phyloP scores from a whole-genome alignment of 805 yeast genomes.

The Starmerella potacharoeniae region DNA sequence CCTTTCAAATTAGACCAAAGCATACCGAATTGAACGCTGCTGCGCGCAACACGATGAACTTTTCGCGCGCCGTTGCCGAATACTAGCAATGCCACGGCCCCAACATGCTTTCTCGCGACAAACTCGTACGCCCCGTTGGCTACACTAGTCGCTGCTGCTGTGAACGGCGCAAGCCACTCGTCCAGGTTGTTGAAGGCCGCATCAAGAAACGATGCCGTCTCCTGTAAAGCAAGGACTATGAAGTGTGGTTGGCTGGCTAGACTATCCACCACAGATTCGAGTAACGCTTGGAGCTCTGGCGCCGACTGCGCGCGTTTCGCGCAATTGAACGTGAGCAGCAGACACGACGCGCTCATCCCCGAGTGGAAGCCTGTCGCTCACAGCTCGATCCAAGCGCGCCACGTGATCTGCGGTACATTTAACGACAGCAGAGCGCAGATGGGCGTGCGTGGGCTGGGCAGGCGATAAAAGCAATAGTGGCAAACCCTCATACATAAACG shows the following conservation, averaged over 20 bases:
- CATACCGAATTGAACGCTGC: constrained; percentile 36
- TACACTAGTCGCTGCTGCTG: neutral
- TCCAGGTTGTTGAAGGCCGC: constrained; percentile 24
- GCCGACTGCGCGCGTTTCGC: constrained; percentile 14
- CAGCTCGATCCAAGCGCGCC: neutral
- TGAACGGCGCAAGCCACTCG: constrained; percentile 23
- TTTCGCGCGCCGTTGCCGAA: constrained; percentile 32
- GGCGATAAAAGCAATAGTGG: neutral
- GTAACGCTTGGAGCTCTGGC: constrained; percentile 1
- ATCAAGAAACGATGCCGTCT: constrained; percentile 28
- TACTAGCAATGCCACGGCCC: constrained; percentile 27
- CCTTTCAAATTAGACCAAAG: constrained; percentile 62
- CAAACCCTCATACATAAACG: too few species aligned
- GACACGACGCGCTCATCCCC: neutral
- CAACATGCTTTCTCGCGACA: constrained; percentile 20
- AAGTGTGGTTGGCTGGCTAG: constrained; percentile 19
- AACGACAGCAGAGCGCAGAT: too few species aligned
- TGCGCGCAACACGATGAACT: constrained; percentile 12
- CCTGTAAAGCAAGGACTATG: constrained; percentile 30
- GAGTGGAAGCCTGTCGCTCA: too few species aligned
- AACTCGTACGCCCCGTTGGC: constrained; percentile 22
- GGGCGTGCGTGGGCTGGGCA: too few species aligned
- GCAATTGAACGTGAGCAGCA: constrained; percentile 19
- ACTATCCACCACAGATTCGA: neutral
- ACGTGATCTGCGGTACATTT: neutral